Percentiles rank a stretch among this genome's conserved stretches.
Conservation (phyloP, 768 basidiomycete genomes). For the Melanogaster broomeanus region DNA sequence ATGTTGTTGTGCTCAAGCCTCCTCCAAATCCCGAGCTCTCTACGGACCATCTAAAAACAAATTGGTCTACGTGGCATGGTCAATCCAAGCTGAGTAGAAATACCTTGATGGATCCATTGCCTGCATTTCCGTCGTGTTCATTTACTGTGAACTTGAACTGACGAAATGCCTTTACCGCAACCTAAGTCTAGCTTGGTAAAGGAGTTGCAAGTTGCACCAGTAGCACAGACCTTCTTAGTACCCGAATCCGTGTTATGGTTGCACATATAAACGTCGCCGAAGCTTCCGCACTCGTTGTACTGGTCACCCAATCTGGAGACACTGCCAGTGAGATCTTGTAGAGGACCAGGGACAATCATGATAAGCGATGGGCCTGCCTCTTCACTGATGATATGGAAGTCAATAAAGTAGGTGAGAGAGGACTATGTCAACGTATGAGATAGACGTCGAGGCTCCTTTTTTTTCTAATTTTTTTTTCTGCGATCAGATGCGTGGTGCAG, state of each 20-base stretch:
- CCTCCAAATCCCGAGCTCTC: slow-evolving; percentile 33
- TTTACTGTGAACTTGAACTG: slow-evolving; percentile 1
- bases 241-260: neutral
- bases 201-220: neutral
- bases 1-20: slow-evolving; percentile 26
- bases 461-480: too few relatives aligned
- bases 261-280: slow-evolving; percentile 17
- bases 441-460: too few relatives aligned
- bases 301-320: neutral
- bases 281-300: slow-evolving; percentile 8
- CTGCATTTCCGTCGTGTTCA: neutral
- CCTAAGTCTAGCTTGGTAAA: slow-evolving; percentile 2
- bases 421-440: too few relatives aligned
- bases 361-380: neutral
- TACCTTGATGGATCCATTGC: neutral
- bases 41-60: slow-evolving; percentile 17
- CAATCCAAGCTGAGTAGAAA: fast-evolving
- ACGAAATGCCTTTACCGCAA: slow-evolving; percentile 26
- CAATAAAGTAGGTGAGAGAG: too few relatives aligned
- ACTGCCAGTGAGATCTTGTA: slow-evolving; percentile 9
- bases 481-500: too few relatives aligned
- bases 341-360: neutral
- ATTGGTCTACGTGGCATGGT: fast-evolving
- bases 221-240: neutral
- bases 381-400: too few relatives aligned